A percentile compares a stretch with the other conserved stretches of the same genome.
Evolutionary conservation across 805 yeast genomes (phyloP).

Genomic region (Metschnikowia aberdeeniae): DNA sequence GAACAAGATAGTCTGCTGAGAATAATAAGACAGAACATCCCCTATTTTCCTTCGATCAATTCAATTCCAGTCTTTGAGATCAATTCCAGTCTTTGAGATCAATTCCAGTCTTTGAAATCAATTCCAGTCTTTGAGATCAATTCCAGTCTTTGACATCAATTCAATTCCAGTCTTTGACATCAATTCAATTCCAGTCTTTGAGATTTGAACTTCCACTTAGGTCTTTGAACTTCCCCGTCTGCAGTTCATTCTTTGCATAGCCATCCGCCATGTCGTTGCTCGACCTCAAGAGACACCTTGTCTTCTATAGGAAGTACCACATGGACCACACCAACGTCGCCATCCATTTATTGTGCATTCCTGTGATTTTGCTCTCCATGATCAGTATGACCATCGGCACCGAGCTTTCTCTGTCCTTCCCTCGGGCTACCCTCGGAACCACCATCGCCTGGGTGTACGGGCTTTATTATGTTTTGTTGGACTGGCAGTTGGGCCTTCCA

Average conservation of each 20-base stretch:
- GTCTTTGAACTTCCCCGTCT: too few species aligned
- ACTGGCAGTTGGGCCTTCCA: slow-evolving; percentile 39
- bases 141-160: too few species aligned
- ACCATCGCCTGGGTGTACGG: slow-evolving; percentile 46
- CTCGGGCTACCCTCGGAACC: slow-evolving; percentile 45
- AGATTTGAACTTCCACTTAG: too few species aligned
- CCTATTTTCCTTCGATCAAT: too few species aligned
- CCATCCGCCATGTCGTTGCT: slow-evolving; percentile 6
- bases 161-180: too few species aligned
- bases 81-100: too few species aligned
- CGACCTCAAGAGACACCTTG: slow-evolving; percentile 36
- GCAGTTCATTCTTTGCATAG: too few species aligned
- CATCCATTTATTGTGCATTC: slow-evolving; percentile 79
- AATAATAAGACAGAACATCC: background rate
- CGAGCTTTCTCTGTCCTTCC: slow-evolving; percentile 12
- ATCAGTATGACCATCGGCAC: slow-evolving; percentile 30
- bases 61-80: too few species aligned
- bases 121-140: too few species aligned
- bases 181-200: too few species aligned
- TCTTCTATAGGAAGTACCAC: slow-evolving; percentile 29
- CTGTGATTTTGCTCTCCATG: slow-evolving; percentile 61
- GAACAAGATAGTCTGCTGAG: background rate
- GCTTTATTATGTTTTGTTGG: slow-evolving; percentile 56
- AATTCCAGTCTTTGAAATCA: too few species aligned
- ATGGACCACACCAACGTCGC: slow-evolving; percentile 57